A percentile compares a stretch with the other conserved stretches of the same genome.
Evolutionary conservation across 345 rosid species (phyloP).

Genomic region (Salix brachista): DNA sequence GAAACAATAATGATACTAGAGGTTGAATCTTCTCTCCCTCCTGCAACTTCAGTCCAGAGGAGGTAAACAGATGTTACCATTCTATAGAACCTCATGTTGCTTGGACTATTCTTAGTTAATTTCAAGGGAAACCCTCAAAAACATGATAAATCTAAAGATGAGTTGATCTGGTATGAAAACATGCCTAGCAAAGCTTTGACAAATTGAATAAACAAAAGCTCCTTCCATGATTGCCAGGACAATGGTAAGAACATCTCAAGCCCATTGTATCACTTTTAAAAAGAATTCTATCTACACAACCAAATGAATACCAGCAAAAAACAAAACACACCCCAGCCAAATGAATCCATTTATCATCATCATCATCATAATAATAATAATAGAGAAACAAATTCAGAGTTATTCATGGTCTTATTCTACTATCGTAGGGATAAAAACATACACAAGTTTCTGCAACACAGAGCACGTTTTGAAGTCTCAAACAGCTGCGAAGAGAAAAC

Average conservation of each 20-base stretch:
- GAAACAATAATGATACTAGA: not conserved
- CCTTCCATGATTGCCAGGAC: not conserved
- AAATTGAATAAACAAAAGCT: not conserved
- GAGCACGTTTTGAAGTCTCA: conserved; percentile 78
- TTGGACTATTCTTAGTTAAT: not conserved
- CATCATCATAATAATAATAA: not conserved
- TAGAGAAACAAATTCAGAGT: not conserved
- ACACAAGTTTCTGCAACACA: conserved; percentile 72
- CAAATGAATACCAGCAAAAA: not conserved
- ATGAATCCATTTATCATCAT: not conserved
- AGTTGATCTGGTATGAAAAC: not conserved
- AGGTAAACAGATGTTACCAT: not conserved
- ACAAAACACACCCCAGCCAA: not conserved
- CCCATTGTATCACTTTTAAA: not conserved
- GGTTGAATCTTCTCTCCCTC: not conserved
- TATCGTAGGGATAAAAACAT: conserved; percentile 27
- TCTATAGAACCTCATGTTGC: not conserved
- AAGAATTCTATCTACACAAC: not conserved
- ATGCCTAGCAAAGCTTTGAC: conserved; percentile 1
- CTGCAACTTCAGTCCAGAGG: not conserved
- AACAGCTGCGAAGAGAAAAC: conserved; percentile 47
- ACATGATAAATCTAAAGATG: not conserved
- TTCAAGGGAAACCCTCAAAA: not conserved
- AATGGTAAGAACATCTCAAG: not conserved
- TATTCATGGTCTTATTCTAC: conserved; percentile 5